These are phyloP conservation scores for Adiantum capillusveneris DNA, from an alignment of 75 land plant genomes.

Conservation along the genomic window DNA sequence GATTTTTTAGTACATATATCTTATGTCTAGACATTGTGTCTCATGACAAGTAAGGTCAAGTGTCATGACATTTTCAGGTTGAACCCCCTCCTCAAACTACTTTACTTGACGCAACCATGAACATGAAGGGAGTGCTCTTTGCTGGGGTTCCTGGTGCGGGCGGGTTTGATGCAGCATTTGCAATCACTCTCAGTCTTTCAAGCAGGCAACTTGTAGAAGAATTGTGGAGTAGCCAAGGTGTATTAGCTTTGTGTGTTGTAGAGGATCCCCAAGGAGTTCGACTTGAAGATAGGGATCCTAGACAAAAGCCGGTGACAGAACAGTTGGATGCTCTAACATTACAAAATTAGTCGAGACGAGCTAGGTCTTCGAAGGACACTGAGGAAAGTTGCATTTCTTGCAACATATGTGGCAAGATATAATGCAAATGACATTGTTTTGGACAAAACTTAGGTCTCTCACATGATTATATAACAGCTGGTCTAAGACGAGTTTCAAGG, in stretches of 20 bases:
- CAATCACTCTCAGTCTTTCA: slow-evolving; percentile 61
- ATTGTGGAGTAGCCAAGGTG: slow-evolving; percentile 64
- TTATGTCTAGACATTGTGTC: too few relatives aligned
- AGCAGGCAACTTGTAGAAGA: slow-evolving; percentile 30
- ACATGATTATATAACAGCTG: too few relatives aligned
- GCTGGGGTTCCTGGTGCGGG: slow-evolving; percentile 99
- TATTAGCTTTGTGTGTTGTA: slow-evolving; percentile 64
- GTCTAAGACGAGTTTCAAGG: too few relatives aligned
- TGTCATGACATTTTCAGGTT: slow-evolving; percentile 45
- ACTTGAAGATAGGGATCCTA: slow-evolving; percentile 66
- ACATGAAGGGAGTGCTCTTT: slow-evolving; percentile 74
- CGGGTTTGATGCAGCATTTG: slow-evolving; percentile 95
- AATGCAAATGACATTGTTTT: too few relatives aligned
- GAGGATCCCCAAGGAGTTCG: slow-evolving; percentile 85
- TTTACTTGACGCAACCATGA: slow-evolving; percentile 73
- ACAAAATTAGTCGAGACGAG: too few relatives aligned
- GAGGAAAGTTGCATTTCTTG: too few relatives aligned
- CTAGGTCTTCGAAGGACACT: too few relatives aligned
- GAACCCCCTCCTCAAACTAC: slow-evolving; percentile 85
- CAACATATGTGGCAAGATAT: too few relatives aligned
- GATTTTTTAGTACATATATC: too few relatives aligned
- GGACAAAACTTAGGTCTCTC: too few relatives aligned
- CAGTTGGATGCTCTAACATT: not conserved
- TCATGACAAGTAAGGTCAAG: too few relatives aligned
- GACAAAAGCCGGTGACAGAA: slow-evolving; percentile 7